Evolutionary conservation across 1,284 basidiomycete genomes (phyloP), one percentile per base, ranked within the genome.

Genomic region (Thecaphora thlaspeos): DNA sequence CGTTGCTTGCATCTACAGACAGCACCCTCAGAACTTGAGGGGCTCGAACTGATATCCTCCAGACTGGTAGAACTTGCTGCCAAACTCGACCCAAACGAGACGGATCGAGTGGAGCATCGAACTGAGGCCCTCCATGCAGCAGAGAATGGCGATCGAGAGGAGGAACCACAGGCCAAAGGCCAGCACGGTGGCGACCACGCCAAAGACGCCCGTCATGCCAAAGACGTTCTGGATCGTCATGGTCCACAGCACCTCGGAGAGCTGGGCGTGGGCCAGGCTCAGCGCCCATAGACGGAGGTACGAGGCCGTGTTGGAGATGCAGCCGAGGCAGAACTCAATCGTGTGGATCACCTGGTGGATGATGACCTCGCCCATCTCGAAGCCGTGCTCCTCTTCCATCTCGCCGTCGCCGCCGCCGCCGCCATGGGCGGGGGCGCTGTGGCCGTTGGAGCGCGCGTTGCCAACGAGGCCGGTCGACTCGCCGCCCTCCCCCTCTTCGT

Each of bases 231-330:
- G 58, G 49, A 78, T 73, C 28, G 76, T 78, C 76, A 78, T 78
- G 46, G 63, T 74, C 76, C 76, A 78, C 40, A 76, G 60, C 43
- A 99, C 95, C 80, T 96, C 93, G 46, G 91, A 94, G 22, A 99
- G 83, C 80, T 98, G 95, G 14, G 95, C 92, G 80, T 99, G 94
- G 9, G 94, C 94, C 44, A 98, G 85, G 28, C 95, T 98, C 10
- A 99, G 84, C 21, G 95, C 95, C 94, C 94, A 99, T 36, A 99
- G 84, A 80, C 94, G 94, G 47, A 99, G 87, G 81, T 99, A 99
- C 21, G 93, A 97, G 9, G 94, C 95, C 2, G 95, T 99, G 81
- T 99, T 96, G 64, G 95, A 98, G 77, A 99, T 96, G 80, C 94
- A 96, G 19, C 93, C 87, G 36, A 98, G 85, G 78, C 94, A 97